Conservation (phyloP, 352 stramenopile genomes). For the Pythium volutum region DNA sequence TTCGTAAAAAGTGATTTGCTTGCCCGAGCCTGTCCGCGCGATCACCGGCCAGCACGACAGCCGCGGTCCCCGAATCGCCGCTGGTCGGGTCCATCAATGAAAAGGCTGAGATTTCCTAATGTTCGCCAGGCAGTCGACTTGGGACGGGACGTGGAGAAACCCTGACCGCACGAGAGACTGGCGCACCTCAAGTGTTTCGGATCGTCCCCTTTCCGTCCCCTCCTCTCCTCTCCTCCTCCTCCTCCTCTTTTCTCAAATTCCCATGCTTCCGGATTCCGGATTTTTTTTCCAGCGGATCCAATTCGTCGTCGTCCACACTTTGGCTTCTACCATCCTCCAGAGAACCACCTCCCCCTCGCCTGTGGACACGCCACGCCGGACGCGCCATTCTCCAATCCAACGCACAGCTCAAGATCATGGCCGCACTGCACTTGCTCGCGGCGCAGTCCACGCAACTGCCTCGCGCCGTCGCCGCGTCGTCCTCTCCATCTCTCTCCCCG, state of each 20-base stretch:
- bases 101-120: slow-evolving; percentile 8
- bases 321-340: not conserved
- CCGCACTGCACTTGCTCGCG: slow-evolving; percentile 20
- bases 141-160: slow-evolving; percentile 5
- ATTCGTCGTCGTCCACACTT: slow-evolving; percentile 19
- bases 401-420: slow-evolving; percentile 12
- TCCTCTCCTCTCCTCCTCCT: not conserved
- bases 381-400: not conserved
- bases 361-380: not conserved
- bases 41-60: slow-evolving; percentile 8
- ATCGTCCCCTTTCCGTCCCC: not conserved
- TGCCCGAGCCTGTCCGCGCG: not conserved
- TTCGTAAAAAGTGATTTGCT: slow-evolving; percentile 4
- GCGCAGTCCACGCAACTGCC: slow-evolving; percentile 19
- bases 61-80: not conserved
- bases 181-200: slow-evolving; percentile 9
- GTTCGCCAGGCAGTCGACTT: not conserved
- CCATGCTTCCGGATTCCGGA: not conserved
- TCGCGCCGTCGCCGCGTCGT: not conserved
- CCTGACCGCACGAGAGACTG: not conserved
- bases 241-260: not conserved
- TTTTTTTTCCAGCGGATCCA: slow-evolving; percentile 9
- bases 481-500: too few species aligned
- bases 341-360: not conserved
- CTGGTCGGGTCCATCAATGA: not conserved